Base-by-base conservation (phyloP, 139 green algal genomes). In the Deuterostichococcus epilithicus region DNA sequence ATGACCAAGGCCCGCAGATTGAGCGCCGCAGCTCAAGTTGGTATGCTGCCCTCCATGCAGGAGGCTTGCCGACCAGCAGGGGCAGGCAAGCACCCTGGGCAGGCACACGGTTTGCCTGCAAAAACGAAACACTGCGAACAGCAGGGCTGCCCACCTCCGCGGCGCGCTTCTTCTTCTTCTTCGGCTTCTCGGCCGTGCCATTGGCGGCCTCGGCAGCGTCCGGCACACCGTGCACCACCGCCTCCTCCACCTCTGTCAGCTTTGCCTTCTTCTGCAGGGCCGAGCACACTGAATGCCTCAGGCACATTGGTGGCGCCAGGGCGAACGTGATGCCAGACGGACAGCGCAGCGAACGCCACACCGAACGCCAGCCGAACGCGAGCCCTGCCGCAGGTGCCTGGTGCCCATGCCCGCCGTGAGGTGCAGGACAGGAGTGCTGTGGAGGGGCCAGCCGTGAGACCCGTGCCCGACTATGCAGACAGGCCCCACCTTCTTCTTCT, bases 401-500 rank as follows among this genome's bases (percentile, higher is more conserved):
- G 28, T 32, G 0, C n/a, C 32, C 2, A 69, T 22, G 72, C 30
- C 42, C 18, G 44, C 45, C 23, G 44, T 58, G 1, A 45, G 0
- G 3, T 45, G 15, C 20, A 13, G 2, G 32, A 69, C 1, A 22
- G 47, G 10, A n/a, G n/a, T n/a, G n/a, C n/a, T n/a, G n/a, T n/a
- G n/a, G n/a, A n/a, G n/a, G n/a, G n/a, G n/a, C n/a, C n/a, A n/a
- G n/a, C n/a, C n/a, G n/a, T n/a, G n/a, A n/a, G 42, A 52, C 13
- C 13, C 8, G 52, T 30, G 26, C 65, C 68, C 28, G 68, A 28
- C 67, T 68, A 47, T 36, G 60, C 78, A 52, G 33, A 37, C 67
- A 33, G 32, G 47, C 32, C 28, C 33, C 70, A 75, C 68, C 80
- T 88, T 89, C 71, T 85, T 82, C 68, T 90, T 84, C 30, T 88